phyloP scores from a whole-genome alignment of 495 filamentous ascomycete species.

The Wilcoxina mikolae region DNA sequence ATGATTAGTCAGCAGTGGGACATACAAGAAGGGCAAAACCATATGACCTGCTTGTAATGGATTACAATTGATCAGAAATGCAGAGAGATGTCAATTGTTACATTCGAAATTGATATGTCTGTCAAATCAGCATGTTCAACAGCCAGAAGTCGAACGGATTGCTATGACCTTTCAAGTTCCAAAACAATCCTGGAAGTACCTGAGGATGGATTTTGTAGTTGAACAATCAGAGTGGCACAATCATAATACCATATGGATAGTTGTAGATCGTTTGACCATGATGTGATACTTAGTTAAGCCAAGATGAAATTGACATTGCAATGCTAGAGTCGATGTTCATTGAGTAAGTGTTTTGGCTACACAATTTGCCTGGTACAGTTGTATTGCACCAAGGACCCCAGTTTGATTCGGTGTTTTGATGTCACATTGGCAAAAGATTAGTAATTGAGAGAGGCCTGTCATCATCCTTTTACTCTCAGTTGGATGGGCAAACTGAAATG shows the following conservation, averaged over 20 bases:
- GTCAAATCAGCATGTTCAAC: neutral
- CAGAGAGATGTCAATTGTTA: neutral
- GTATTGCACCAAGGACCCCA: conserved; percentile 3
- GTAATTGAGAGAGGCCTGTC: neutral
- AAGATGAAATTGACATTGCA: neutral
- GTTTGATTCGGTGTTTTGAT: conserved; percentile 11
- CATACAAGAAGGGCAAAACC: neutral
- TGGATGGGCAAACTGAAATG: conserved; percentile 24
- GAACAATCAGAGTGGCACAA: conserved; percentile 5
- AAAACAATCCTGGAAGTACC: conserved; percentile 14
- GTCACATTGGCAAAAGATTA: neutral
- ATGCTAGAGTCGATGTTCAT: conserved; percentile 2
- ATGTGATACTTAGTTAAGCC: conserved; percentile 9
- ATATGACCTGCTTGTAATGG: neutral
- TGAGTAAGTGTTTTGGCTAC: neutral
- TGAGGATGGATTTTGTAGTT: conserved; percentile 28
- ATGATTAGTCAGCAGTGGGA: neutral
- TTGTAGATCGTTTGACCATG: conserved; percentile 23
- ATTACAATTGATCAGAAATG: conserved; percentile 7
- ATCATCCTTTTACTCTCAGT: conserved; percentile 15
- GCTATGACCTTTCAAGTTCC: conserved; percentile 18
- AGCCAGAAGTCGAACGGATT: conserved; percentile 8
- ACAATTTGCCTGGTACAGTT: conserved; percentile 5
- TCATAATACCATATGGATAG: conserved; percentile 17
- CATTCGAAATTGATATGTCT: conserved; percentile 7